Evolutionary conservation across 495 filamentous ascomycete species (phyloP).

Genomic region (Tuber calosporum): DNA sequence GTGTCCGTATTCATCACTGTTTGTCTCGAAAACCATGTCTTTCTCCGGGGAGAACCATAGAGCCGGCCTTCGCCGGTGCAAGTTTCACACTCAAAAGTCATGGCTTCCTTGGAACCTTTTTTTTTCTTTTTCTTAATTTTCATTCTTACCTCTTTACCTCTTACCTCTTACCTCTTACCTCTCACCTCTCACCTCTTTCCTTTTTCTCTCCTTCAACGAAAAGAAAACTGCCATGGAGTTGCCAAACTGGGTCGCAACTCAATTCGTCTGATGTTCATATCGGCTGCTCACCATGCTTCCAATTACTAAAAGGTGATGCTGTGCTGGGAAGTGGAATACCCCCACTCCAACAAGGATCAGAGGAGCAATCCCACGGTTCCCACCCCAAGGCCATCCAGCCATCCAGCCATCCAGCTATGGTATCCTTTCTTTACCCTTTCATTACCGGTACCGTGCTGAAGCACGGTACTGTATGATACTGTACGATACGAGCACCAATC

Average conservation of each 20-base stretch:
- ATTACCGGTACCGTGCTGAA: too few species aligned
- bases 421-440: constrained; percentile 9
- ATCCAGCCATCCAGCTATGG: too few species aligned
- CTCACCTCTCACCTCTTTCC: too few species aligned
- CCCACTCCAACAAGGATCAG: constrained; percentile 23
- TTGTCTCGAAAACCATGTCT: constrained; percentile 1
- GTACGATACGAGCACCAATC: too few species aligned
- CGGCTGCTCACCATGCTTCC: constrained; percentile 30
- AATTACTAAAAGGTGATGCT: constrained; percentile 28
- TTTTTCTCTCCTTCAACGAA: neutral
- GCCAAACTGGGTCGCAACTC: constrained; percentile 27
- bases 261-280: constrained; percentile 30
- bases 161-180: too few species aligned
- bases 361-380: constrained; percentile 25
- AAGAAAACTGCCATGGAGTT: constrained; percentile 24
- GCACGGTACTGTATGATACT: too few species aligned
- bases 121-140: too few species aligned
- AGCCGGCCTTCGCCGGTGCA: neutral
- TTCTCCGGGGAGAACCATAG: neutral
- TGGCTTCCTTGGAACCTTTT: neutral
- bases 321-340: neutral
- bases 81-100: neutral
- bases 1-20: neutral
- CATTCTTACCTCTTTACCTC: too few species aligned
- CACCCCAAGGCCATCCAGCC: constrained; percentile 6